These are phyloP conservation scores for Wickerhamia fluorescens DNA, from an alignment of 805 yeast species.

Conservation along the genomic window DNA sequence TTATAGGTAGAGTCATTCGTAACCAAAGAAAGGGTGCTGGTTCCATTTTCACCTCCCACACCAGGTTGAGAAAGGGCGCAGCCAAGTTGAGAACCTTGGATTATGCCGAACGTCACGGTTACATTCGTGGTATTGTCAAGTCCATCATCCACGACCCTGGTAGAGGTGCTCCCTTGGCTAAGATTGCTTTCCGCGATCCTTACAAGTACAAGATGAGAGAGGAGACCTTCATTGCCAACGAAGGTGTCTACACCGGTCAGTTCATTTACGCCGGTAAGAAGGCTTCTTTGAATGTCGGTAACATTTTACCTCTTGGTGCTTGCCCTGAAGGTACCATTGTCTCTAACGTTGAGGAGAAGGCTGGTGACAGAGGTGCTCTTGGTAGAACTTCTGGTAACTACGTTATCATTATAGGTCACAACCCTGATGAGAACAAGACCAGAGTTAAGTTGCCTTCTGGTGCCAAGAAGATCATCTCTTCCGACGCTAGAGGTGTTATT, in stretches of 20 bases:
- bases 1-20: slow-evolving; percentile 96
- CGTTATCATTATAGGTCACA: slow-evolving; percentile 98
- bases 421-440: slow-evolving; percentile 98
- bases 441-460: slow-evolving; percentile 99
- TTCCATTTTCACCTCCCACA: slow-evolving; percentile 98
- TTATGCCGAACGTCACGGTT: slow-evolving; percentile 99
- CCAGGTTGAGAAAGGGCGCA: slow-evolving; percentile 99
- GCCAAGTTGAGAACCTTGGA: slow-evolving; percentile 99
- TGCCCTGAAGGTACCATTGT: slow-evolving; percentile 99
- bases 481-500: slow-evolving; percentile 98
- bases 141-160: slow-evolving; percentile 99
- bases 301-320: slow-evolving; percentile 92
- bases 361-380: slow-evolving; percentile 99
- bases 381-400: slow-evolving; percentile 99
- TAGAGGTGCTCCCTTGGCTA: slow-evolving; percentile 97
- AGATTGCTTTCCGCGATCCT: slow-evolving; percentile 99
- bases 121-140: slow-evolving; percentile 98
- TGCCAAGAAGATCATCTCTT: slow-evolving; percentile 93
- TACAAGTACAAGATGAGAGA: slow-evolving; percentile 97
- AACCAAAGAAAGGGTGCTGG: slow-evolving; percentile 99
- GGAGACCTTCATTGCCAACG: slow-evolving; percentile 98
- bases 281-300: slow-evolving; percentile 95
- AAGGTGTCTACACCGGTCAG: slow-evolving; percentile 99
- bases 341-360: slow-evolving; percentile 96
- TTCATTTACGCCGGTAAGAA: slow-evolving; percentile 98